Evolutionary conservation across 352 stramenopile genomes (phyloP).

Genomic region (Phytophthora boehmeriae): DNA sequence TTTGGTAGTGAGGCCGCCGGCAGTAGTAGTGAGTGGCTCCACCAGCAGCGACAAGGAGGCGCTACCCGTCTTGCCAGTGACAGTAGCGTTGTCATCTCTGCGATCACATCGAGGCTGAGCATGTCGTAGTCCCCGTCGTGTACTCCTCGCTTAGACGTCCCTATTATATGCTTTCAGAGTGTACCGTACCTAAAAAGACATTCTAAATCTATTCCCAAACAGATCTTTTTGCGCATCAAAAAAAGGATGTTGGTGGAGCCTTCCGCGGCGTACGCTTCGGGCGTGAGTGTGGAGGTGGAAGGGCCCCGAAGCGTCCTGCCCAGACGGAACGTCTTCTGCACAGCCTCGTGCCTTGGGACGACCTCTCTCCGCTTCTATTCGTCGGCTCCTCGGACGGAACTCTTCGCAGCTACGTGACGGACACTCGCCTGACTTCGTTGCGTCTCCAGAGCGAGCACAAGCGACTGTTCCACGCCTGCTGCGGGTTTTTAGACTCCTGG

Average conservation of each 20-base stretch:
- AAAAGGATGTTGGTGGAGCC: conserved; percentile 3
- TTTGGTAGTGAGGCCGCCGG: no score
- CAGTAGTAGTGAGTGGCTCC: no score
- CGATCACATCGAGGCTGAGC: no score
- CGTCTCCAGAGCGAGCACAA: conserved; percentile 67
- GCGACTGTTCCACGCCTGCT: conserved; percentile 58
- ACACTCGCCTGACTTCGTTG: conserved; percentile 32
- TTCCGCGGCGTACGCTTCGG: conserved; percentile 45
- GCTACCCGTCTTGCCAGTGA: no score
- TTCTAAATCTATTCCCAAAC: no score
- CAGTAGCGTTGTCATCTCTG: no score
- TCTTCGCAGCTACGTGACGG: conserved; percentile 64
- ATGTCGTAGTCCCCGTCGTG: no score
- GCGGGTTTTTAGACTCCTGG: conserved; percentile 70
- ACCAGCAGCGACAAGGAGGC: no score
- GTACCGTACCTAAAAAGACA: no score
- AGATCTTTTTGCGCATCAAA: conserved; percentile 11
- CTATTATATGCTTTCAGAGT: no score
- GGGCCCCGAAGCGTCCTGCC: conserved; percentile 58
- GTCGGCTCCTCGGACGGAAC: conserved; percentile 59
- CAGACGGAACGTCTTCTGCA: conserved; percentile 56
- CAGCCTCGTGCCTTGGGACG: conserved; percentile 41
- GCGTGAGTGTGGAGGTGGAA: conserved; percentile 53
- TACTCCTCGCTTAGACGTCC: no score
- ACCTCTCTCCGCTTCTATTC: conserved; percentile 58